Percentiles rank a stretch among this genome's conserved stretches.
phyloP scores from a whole-genome alignment of 163 green algal species.

The Chloromonas sp. region DNA sequence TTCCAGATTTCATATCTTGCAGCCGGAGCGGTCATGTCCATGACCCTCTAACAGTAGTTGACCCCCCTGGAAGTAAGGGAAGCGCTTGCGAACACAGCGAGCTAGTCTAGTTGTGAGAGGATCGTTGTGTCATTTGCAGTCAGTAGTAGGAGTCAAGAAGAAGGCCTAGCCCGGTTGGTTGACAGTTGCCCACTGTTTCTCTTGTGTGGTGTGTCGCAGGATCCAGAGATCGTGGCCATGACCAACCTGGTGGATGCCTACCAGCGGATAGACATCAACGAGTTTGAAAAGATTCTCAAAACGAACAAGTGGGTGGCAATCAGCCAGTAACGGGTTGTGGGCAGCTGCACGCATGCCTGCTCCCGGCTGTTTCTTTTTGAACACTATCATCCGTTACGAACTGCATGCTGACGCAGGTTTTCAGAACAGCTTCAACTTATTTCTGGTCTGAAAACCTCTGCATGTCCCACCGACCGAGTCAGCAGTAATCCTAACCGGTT shows the following conservation, averaged over 20 bases:
- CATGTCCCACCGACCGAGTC: neutral
- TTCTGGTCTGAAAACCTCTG: neutral
- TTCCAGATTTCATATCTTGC: too few relatives aligned
- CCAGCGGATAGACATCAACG: conserved; percentile 84
- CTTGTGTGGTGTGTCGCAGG: conserved; percentile 18
- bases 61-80: too few relatives aligned
- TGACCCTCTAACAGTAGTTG: too few relatives aligned
- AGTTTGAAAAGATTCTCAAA: conserved; percentile 90
- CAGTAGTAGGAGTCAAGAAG: too few relatives aligned
- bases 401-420: neutral
- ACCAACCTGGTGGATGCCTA: conserved; percentile 93
- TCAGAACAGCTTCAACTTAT: too few relatives aligned
- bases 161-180: too few relatives aligned
- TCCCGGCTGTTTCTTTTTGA: neutral
- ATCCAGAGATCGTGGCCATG: conserved; percentile 89
- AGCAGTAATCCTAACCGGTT: neutral
- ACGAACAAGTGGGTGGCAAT: conserved; percentile 53
- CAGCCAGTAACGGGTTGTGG: too few relatives aligned
- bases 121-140: too few relatives aligned
- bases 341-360: neutral
- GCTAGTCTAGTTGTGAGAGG: too few relatives aligned
- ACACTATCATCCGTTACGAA: neutral
- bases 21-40: too few relatives aligned
- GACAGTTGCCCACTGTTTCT: too few relatives aligned
- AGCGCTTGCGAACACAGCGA: too few relatives aligned